A percentile compares a stretch with the other conserved stretches of the same genome.
These are phyloP conservation scores for Trichoderma erinaceum DNA, from an alignment of 495 filamentous ascomycete genomes.

Conservation along the genomic window DNA sequence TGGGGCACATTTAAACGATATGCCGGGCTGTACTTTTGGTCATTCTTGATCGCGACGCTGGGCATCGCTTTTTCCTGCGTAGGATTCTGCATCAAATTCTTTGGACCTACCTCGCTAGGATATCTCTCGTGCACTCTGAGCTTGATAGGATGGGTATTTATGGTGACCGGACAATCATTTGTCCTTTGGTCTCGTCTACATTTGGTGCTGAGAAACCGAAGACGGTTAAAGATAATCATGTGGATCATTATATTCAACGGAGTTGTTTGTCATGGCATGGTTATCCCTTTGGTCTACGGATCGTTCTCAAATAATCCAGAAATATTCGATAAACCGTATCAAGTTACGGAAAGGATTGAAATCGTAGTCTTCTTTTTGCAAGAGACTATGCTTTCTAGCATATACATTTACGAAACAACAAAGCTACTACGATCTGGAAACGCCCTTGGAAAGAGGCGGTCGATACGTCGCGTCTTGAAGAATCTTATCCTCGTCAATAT, in stretches of 20 bases:
- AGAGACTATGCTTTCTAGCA: slow-evolving; percentile 49
- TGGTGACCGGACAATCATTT: slow-evolving; percentile 60
- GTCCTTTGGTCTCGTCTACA: slow-evolving; percentile 64
- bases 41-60: slow-evolving; percentile 33
- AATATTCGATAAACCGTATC: slow-evolving; percentile 40
- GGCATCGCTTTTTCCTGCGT: slow-evolving; percentile 53
- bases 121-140: slow-evolving; percentile 42
- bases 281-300: slow-evolving; percentile 50
- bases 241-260: slow-evolving; percentile 48
- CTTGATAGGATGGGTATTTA: slow-evolving; percentile 43
- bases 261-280: slow-evolving; percentile 49
- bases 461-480: slow-evolving; percentile 38
- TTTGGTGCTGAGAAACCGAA: slow-evolving; percentile 30
- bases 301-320: slow-evolving; percentile 31
- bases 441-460: not conserved
- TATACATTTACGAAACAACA: slow-evolving; percentile 54
- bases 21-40: slow-evolving; percentile 40
- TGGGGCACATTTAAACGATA: slow-evolving; percentile 33
- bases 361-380: slow-evolving; percentile 52
- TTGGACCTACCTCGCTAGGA: slow-evolving; percentile 36
- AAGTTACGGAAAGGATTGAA: slow-evolving; percentile 52
- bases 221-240: slow-evolving; percentile 9
- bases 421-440: slow-evolving; percentile 31
- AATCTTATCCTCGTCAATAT: slow-evolving; percentile 52
- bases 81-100: slow-evolving; percentile 55